These are phyloP conservation scores for Podospora didyma DNA, from an alignment of 495 filamentous ascomycete species.

Conservation along the genomic window DNA sequence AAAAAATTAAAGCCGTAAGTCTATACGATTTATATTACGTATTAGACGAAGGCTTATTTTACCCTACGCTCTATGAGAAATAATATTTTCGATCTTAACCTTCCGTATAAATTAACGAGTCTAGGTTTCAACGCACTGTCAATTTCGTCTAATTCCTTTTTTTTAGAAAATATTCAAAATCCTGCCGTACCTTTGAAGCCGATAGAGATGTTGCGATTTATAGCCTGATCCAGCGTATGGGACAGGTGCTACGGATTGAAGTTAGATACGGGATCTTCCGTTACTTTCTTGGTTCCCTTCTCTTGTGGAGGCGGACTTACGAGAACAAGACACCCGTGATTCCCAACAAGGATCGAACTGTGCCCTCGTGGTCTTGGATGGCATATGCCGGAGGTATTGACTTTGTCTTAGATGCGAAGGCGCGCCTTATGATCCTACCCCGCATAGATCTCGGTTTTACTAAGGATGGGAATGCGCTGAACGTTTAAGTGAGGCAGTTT, in stretches of 20 bases:
- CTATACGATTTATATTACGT: not conserved
- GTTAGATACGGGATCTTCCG: conserved; percentile 8
- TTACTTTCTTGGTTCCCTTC: conserved; percentile 5
- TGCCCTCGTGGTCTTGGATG: conserved; percentile 17
- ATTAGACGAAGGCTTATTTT: conserved; percentile 1
- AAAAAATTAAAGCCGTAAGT: conserved; percentile 13
- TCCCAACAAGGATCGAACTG: conserved; percentile 6
- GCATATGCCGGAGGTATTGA: conserved; percentile 11
- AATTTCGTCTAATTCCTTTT: conserved; percentile 9
- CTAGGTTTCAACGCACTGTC: conserved; percentile 1
- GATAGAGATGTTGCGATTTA: conserved; percentile 11
- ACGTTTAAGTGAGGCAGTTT: conserved; percentile 5
- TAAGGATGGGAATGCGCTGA: conserved; percentile 5
- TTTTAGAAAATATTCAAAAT: conserved; percentile 9
- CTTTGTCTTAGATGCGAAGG: not conserved
- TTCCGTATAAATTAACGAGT: not conserved
- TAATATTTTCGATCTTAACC: conserved; percentile 8
- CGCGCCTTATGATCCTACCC: not conserved
- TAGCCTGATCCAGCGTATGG: conserved; percentile 9
- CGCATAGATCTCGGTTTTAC: conserved; percentile 3
- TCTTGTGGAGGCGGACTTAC: conserved; percentile 9
- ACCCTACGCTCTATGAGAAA: conserved; percentile 1
- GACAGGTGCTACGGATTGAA: not conserved
- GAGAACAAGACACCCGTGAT: conserved; percentile 6
- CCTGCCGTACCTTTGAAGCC: conserved; percentile 1